phyloP scores from a whole-genome alignment of 768 basidiomycete genomes.

The Mycena amicta region DNA sequence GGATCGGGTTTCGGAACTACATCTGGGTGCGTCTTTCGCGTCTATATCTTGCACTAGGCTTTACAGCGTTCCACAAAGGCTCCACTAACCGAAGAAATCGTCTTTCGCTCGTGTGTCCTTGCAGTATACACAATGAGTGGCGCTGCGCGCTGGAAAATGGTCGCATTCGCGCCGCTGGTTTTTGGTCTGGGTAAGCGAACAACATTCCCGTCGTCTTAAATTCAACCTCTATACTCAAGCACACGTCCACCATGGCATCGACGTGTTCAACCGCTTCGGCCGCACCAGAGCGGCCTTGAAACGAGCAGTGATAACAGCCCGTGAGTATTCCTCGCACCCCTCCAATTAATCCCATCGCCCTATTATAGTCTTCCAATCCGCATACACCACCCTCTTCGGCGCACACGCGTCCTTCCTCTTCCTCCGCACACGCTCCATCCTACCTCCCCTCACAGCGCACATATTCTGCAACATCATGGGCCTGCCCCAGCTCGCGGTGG shows the following conservation, averaged over 20 bases:
- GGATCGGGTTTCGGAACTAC: neutral
- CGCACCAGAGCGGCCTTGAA: conserved; percentile 64
- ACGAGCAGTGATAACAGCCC: conserved; percentile 54
- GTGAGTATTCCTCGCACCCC: conserved; percentile 40
- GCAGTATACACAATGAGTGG: conserved; percentile 71
- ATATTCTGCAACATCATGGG: conserved; percentile 96
- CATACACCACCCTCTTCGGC: conserved; percentile 93
- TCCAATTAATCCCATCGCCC: neutral
- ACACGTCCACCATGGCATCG: conserved; percentile 92
- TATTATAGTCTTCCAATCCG: conserved; percentile 78
- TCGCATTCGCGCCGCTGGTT: conserved; percentile 80
- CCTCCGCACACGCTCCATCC: conserved; percentile 80
- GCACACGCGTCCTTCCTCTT: conserved; percentile 86
- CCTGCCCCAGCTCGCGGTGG: conserved; percentile 66
- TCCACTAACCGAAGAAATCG: neutral
- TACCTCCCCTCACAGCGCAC: conserved; percentile 79
- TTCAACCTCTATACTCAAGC: conserved; percentile 47
- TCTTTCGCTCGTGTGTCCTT: conserved; percentile 71
- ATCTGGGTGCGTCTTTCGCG: neutral
- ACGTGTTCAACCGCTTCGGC: conserved; percentile 77
- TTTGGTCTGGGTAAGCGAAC: conserved; percentile 85
- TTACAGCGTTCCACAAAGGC: neutral
- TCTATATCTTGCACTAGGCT: too few relatives aligned
- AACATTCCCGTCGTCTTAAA: too few relatives aligned
- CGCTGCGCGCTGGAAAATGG: conserved; percentile 55